Evolutionary conservation across 192 early-diverging fungal species (phyloP).

Genomic region (Geranomyces variabilis): DNA sequence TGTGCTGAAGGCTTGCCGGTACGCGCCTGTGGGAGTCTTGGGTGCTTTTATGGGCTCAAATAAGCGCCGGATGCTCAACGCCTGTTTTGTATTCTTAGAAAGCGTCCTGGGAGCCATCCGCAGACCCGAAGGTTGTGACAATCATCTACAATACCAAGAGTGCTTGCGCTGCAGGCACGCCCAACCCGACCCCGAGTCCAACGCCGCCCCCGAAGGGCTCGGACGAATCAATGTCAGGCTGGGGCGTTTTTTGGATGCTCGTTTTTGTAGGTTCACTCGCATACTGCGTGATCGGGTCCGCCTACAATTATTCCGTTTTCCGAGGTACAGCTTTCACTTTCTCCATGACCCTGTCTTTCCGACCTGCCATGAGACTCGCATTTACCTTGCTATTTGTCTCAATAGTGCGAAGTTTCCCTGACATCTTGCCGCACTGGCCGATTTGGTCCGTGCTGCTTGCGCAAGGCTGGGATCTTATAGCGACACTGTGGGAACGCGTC

Average conservation of each 20-base stretch:
- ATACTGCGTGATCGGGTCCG: constrained; percentile 20
- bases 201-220: not conserved
- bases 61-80: not conserved
- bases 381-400: not conserved
- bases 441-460: constrained; percentile 15
- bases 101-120: not conserved
- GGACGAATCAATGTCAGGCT: constrained; percentile 7
- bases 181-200: not conserved
- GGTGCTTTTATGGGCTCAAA: not conserved
- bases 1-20: not conserved
- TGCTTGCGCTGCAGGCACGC: not conserved
- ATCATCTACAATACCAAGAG: not conserved
- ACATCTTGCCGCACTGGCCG: constrained; percentile 27
- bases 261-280: constrained; percentile 7
- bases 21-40: not conserved
- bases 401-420: constrained; percentile 23
- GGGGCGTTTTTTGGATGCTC: constrained; percentile 12
- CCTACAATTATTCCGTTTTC: constrained; percentile 27
- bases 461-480: not conserved
- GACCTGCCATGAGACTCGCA: not conserved
- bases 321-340: constrained; percentile 13
- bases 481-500: not conserved
- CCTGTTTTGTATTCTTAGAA: not conserved
- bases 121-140: not conserved
- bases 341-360: not conserved